Evolutionary conservation across 345 rosid species (phyloP), one percentile per base, ranked within the genome.

Genomic region (Lumnitzera racemosa): DNA sequence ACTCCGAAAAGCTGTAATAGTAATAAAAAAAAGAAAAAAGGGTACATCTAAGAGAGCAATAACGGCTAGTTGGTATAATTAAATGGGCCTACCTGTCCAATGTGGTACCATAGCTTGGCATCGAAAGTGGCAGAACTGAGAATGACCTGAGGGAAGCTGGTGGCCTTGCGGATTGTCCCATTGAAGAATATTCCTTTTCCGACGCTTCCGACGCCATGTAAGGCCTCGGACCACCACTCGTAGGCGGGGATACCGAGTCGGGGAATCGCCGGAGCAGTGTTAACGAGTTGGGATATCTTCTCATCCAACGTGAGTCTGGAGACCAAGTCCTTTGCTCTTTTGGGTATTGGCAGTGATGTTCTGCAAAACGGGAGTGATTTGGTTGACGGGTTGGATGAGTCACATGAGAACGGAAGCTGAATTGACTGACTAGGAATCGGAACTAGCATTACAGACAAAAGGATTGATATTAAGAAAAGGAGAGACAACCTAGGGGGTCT

Each of bases 211-310:
- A 87, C 87, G 10, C 98, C 96, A 6, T 92, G 98, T 15, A 92
- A 72, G 13, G 95, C 94, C 79, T 90, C 98, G 3, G 96, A 82
- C 98, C 97, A 89, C 97, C 98, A 92, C 64, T 92, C 80, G 56
- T 87, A 92, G 11, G 66, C 74, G 5, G 96, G 97, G 47, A 92
- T 66, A 11, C 94, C 95, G 14, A 92, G 89, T 9, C 96, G 65
- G 0, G 94, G 87, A 62, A 92, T 84, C 6, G 88, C 70, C 0
- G 88, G 78, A 48, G 90, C 88, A 24, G 86, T 52, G 76, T 82
- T 87, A 25, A 71, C 98, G 2, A 92, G 87, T 67, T 87, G 97
- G 9, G 86, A 76, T 53, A 87, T 77, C 61, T 92, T 92, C 74
- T 92, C 98, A 15, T 87, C 94, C 17, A 90, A 49, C 16, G 88